Percentiles rank a stretch among this genome's conserved stretches.
Evolutionary conservation across 768 basidiomycete genomes (phyloP).

Genomic region (Suillus subalutaceus): DNA sequence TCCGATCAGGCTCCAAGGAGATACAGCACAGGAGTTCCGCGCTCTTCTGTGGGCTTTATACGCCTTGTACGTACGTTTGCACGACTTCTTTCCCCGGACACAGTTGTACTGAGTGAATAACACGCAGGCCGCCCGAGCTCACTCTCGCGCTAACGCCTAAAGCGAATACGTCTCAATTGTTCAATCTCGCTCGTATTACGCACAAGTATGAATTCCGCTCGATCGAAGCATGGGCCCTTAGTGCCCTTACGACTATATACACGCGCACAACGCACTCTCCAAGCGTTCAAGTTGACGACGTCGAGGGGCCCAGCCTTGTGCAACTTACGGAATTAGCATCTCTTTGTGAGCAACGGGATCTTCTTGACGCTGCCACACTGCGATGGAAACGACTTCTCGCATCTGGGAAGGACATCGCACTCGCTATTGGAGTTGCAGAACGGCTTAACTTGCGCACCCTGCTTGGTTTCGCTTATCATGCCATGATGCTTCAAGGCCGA

Average conservation of each 20-base stretch:
- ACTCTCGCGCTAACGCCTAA: constrained; percentile 45
- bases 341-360: constrained; percentile 48
- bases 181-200: constrained; percentile 50
- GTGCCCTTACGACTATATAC: constrained; percentile 43
- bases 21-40: constrained; percentile 51
- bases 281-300: constrained; percentile 26
- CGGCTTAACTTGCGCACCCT: constrained; percentile 48
- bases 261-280: constrained; percentile 30
- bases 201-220: constrained; percentile 50
- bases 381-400: constrained; percentile 53
- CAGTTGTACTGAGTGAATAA: constrained; percentile 10
- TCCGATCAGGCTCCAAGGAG: constrained; percentile 50
- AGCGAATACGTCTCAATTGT: constrained; percentile 46
- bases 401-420: constrained; percentile 46
- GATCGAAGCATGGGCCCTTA: constrained; percentile 48
- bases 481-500: constrained; percentile 54
- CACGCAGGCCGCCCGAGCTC: constrained; percentile 47
- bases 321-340: constrained; percentile 56
- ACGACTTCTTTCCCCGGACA: constrained; percentile 2
- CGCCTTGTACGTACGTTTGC: constrained; percentile 44
- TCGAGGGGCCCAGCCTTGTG: constrained; percentile 42
- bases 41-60: constrained; percentile 58
- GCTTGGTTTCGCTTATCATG: constrained; percentile 53
- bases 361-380: constrained; percentile 43
- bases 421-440: constrained; percentile 50